phyloP scores from a whole-genome alignment of 805 yeast genomes.

The Yarrowia osloensis region DNA sequence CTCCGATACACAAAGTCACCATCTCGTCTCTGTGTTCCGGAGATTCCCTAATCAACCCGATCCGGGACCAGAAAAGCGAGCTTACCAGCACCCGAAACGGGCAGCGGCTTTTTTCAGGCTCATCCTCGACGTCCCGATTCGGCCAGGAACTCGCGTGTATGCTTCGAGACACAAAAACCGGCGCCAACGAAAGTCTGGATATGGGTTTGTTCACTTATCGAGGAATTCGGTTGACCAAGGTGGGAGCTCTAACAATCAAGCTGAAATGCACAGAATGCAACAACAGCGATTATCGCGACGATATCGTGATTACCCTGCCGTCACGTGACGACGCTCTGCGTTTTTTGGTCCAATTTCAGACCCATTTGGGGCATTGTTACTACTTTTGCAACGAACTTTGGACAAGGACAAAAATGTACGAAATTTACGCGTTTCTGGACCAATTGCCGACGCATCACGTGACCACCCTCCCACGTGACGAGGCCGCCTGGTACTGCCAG shows the following conservation, averaged over 20 bases:
- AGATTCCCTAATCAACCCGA: conserved; percentile 2
- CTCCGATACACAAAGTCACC: neutral
- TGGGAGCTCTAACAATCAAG: neutral
- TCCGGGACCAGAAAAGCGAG: conserved; percentile 4
- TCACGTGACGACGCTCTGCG: conserved; percentile 32
- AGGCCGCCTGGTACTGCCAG: conserved; percentile 33
- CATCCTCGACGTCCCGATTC: neutral
- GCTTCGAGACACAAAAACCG: neutral
- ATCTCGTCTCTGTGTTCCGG: neutral
- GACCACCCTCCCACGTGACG: conserved; percentile 2
- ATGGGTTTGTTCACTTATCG: conserved; percentile 7
- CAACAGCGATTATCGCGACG: neutral
- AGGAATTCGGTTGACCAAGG: conserved; percentile 1
- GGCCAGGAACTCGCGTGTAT: conserved; percentile 28
- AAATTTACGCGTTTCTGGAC: conserved; percentile 27
- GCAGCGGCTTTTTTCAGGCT: conserved; percentile 10
- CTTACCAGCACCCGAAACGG: conserved; percentile 15
- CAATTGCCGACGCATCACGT: conserved; percentile 4
- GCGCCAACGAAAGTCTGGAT: neutral
- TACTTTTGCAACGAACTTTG: conserved; percentile 35
- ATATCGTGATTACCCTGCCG: conserved; percentile 33
- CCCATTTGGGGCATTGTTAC: conserved; percentile 34
- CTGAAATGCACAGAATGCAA: conserved; percentile 2
- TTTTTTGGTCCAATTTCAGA: conserved; percentile 32
- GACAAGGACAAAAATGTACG: conserved; percentile 30